Evolutionary conservation across 345 rosid genomes (phyloP), one percentile per base, ranked within the genome.

Genomic region (Bretschneidera sinensis): DNA sequence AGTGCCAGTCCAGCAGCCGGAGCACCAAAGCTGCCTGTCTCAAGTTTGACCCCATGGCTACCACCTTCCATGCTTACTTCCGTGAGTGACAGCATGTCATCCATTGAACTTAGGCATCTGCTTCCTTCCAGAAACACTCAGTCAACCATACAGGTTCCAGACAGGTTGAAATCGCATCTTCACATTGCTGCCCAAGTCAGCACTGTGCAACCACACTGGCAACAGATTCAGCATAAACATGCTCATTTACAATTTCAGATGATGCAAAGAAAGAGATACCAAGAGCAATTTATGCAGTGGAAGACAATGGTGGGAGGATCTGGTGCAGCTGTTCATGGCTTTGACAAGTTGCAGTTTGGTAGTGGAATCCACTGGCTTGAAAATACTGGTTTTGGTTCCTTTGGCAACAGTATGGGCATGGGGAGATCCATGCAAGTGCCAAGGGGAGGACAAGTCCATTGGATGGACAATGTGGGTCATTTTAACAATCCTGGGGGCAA

Each of bases 211-310:
- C 49, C 13, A 15, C 54, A 56, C 17, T 28, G 55, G 61, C 57
- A 48, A 18, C 57, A 52, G 57, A 48, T 23, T 31, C 35, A 43
- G 55, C 21, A 54, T 21, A 57, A 57, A 39, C 53, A 39, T 17
- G 66, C 53, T 48, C 43, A 43, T 61, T 50, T 56, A 49, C 62
- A 60, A 52, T 43, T 39, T 54, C 70, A 59, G 13, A 39, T 55
- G 59, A n/a, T 39, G 54, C 62, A 55, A 39, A 65, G 58, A 35
- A 48, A 60, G 54, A 49, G 39, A 59, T 33, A 53, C 2, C 34
- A 54, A 16, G 45, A 71, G 47, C 61, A 58, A 54, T 31, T 65
- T 8, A 14, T 54, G 57, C 54, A 48, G 19, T 54, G 17, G 25
- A 35, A 24, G 58, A 16, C 23, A 24, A 14, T 55, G 62, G 33